Evolutionary conservation across 768 basidiomycete species (phyloP), one percentile per base, ranked within the genome.

Genomic region (Suillus ampliporus): DNA sequence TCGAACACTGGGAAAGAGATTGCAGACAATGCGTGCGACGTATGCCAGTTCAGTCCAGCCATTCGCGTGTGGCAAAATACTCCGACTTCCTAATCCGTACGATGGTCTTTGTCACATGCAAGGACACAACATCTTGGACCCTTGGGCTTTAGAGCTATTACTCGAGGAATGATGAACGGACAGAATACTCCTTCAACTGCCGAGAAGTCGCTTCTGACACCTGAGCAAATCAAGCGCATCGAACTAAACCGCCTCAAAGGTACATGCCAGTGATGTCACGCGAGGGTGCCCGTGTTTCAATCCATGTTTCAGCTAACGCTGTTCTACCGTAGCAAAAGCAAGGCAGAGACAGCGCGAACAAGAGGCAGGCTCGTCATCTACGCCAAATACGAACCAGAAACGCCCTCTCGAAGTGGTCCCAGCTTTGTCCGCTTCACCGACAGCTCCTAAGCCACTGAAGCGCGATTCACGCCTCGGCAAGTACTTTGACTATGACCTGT

Each of bases 401-500:
- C 86, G 94, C 31, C 87, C 91, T 0, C 74, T 95, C 4, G 78
- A 76, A 48, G 83, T 83, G 31, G 77, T 82, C 3, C 80, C 89
- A 46, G 84, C 85, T n/a, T 77, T 74, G 8, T 86, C 88, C 31
- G 83, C 79, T 14, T 87, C 88, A 19, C 86, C 89, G 2, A 90
- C 90, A 5, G 82, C 77, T 1, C 80, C 82, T 11, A 82, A 80
- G 59, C 74, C 74, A 2, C 78, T 94, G 60, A 86, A 86, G 70
- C 86, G 90, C 8, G 92, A 95, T 68, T 84, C 89, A 14, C 85
- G 92, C 38, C 80, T 95, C 13, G 97, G 94, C 31, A 92, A 87
- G 53, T 98, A 98, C 78, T 97, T 97, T 67, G 97, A 99, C 67
- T 99, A 97, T 86, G 96, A 98, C 74, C 77, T 98, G 15, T 92